Conservation (phyloP, 2,329 filamentous ascomycete species). For the Beauveria pseudobassiana region DNA sequence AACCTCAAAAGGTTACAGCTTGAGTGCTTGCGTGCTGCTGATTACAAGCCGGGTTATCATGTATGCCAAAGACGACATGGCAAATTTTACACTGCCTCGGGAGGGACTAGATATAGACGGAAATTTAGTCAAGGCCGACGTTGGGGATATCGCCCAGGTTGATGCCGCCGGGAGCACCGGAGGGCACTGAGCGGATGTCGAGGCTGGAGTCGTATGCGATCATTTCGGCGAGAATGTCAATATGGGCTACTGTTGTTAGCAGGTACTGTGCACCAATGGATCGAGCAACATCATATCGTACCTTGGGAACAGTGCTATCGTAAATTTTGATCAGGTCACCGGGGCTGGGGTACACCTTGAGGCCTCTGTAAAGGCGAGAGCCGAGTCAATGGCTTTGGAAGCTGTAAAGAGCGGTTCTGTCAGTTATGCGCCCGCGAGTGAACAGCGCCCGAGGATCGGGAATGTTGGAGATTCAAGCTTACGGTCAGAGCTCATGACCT, state of each 20-base stretch:
- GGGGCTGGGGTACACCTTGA: slow-evolving; percentile 96
- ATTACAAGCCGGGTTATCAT: not conserved
- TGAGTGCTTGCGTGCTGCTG: not conserved
- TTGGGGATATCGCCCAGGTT: slow-evolving; percentile 42
- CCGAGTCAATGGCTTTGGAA: slow-evolving; percentile 68
- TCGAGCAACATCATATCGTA: slow-evolving; percentile 24
- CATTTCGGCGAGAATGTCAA: slow-evolving; percentile 95
- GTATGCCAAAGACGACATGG: slow-evolving; percentile 3
- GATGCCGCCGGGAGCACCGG: slow-evolving; percentile 24
- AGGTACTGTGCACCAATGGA: not conserved
- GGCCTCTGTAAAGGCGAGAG: slow-evolving; percentile 91
- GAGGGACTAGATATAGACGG: not conserved
- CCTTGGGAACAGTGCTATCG: slow-evolving; percentile 97
- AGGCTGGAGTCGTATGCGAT: slow-evolving; percentile 81
- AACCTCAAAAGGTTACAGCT: not conserved
- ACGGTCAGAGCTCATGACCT: slow-evolving; percentile 78
- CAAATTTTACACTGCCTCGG: not conserved
- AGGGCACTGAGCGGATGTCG: slow-evolving; percentile 43
- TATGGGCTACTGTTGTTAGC: slow-evolving; percentile 56
- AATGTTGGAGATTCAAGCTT: slow-evolving; percentile 26
- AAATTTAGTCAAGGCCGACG: slow-evolving; percentile 46
- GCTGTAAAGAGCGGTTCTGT: slow-evolving; percentile 34
- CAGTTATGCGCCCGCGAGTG: not conserved
- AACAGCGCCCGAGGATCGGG: too few relatives aligned
- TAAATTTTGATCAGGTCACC: slow-evolving; percentile 93